Conservation (phyloP, 805 yeast genomes). For the Ogataea dorogensis region DNA sequence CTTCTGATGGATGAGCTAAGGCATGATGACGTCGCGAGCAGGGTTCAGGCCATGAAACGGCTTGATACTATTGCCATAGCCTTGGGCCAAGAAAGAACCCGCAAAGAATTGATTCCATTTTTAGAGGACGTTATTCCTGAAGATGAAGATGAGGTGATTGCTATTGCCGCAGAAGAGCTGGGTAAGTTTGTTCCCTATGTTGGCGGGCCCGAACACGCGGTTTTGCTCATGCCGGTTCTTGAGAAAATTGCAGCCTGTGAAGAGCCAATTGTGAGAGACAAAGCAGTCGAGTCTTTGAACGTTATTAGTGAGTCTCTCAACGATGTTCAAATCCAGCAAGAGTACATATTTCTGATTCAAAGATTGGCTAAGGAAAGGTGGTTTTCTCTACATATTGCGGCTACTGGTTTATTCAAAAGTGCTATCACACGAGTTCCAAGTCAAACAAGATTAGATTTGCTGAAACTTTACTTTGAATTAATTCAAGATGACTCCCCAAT, state of each 20-base stretch:
- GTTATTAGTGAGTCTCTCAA: slow-evolving; percentile 62
- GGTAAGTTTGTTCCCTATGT: slow-evolving; percentile 84
- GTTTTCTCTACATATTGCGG: slow-evolving; percentile 90
- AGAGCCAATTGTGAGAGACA: slow-evolving; percentile 94
- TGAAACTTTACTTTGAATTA: slow-evolving; percentile 65
- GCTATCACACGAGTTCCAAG: slow-evolving; percentile 60
- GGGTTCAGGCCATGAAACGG: slow-evolving; percentile 93
- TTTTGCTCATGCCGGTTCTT: slow-evolving; percentile 62
- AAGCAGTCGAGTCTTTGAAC: slow-evolving; percentile 85
- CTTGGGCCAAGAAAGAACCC: slow-evolving; percentile 88
- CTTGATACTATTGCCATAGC: slow-evolving; percentile 94
- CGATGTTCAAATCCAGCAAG: slow-evolving; percentile 58
- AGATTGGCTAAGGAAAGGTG: slow-evolving; percentile 84
- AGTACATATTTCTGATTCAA: slow-evolving; percentile 73
- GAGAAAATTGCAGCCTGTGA: slow-evolving; percentile 88
- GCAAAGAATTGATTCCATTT: slow-evolving; percentile 86
- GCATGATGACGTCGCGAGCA: slow-evolving; percentile 91
- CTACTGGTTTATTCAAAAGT: slow-evolving; percentile 81
- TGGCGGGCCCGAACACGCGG: slow-evolving; percentile 75
- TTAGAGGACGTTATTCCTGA: slow-evolving; percentile 88
- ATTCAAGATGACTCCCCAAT: slow-evolving; percentile 93
- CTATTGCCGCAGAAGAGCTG: slow-evolving; percentile 87
- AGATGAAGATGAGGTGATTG: slow-evolving; percentile 97
- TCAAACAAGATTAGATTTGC: slow-evolving; percentile 55
- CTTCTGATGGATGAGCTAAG: slow-evolving; percentile 90